phyloP scores from a whole-genome alignment of 2,329 filamentous ascomycete genomes.

The Rhinocladiella similis region DNA sequence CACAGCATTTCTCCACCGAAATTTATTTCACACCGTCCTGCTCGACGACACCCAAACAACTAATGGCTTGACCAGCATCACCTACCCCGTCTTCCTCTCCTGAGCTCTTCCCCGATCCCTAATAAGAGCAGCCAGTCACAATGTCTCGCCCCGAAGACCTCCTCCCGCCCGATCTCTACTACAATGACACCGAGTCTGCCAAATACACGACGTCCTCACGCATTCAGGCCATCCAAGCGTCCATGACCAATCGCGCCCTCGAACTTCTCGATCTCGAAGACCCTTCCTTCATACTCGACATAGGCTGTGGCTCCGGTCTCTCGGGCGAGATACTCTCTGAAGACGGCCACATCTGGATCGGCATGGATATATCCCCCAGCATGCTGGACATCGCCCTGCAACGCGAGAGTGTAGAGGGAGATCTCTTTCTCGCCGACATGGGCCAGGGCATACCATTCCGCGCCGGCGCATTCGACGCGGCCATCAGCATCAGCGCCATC shows the following conservation, averaged over 20 bases:
- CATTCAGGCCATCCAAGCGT: conserved; percentile 91
- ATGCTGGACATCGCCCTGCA: conserved; percentile 97
- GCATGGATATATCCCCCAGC: conserved; percentile 91
- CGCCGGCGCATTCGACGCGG: conserved; percentile 88
- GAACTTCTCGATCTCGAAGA: conserved; percentile 78
- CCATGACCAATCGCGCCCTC: conserved; percentile 91
- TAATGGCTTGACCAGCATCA: neutral
- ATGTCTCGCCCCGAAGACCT: conserved; percentile 98
- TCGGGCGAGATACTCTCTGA: conserved; percentile 90
- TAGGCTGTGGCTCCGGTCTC: conserved; percentile 94
- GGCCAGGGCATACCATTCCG: conserved; percentile 95
- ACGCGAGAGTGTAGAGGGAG: conserved; percentile 79
- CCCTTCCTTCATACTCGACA: conserved; percentile 87
- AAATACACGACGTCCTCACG: conserved; percentile 97
- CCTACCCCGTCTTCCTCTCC: neutral
- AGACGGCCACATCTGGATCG: conserved; percentile 90
- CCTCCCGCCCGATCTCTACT: conserved; percentile 95
- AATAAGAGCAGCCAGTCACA: conserved; percentile 37
- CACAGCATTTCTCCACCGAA: neutral
- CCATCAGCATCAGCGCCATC: conserved; percentile 92
- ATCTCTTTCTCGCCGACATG: conserved; percentile 91
- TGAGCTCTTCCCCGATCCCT: neutral
- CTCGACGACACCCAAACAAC: neutral
- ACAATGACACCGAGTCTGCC: conserved; percentile 90
- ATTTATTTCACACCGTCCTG: neutral